phyloP scores from a whole-genome alignment of 768 basidiomycete genomes.

The Lentinula aciculospora region DNA sequence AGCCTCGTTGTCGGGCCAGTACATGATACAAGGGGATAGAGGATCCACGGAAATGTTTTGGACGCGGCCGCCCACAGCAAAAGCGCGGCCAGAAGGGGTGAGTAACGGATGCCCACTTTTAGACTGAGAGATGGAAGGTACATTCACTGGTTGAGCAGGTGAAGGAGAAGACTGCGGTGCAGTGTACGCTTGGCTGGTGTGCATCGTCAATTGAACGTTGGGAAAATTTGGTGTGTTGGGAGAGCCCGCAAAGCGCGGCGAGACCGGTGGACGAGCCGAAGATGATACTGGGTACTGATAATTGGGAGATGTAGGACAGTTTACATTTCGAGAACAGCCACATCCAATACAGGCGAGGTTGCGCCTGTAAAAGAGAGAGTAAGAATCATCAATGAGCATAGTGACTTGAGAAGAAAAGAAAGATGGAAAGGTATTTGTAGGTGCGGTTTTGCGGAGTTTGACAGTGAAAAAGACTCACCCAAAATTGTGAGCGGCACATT shows the following conservation, averaged over 20 bases:
- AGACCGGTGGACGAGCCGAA: conserved; percentile 18
- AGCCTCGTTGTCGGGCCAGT: conserved; percentile 88
- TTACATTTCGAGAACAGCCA: conserved; percentile 50
- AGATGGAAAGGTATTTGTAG: conserved; percentile 12
- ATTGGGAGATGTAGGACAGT: conserved; percentile 22
- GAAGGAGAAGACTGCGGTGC: conserved; percentile 13
- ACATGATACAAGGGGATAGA: conserved; percentile 72
- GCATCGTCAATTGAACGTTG: conserved; percentile 8
- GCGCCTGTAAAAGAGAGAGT: conserved; percentile 56
- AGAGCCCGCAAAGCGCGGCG: conserved; percentile 26
- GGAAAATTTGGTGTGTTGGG: conserved; percentile 3
- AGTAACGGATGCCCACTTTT: conserved; percentile 59
- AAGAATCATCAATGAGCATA: conserved; percentile 43
- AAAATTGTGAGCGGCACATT: conserved; percentile 81
- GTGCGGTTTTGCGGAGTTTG: conserved; percentile 3
- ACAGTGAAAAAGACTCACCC: conserved; percentile 46
- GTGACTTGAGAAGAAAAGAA: conserved; percentile 11
- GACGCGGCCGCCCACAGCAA: conserved; percentile 72
- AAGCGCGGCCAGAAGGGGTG: conserved; percentile 77
- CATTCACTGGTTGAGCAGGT: conserved; percentile 9
- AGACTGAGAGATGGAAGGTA: conserved; percentile 1
- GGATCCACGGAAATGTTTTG: conserved; percentile 77
- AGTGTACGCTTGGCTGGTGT: neutral
- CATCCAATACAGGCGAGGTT: conserved; percentile 76
- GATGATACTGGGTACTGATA: conserved; percentile 22